Evolutionary conservation across 192 early-diverging fungal genomes (phyloP).

Genomic region (Rhizophagus sp.): DNA sequence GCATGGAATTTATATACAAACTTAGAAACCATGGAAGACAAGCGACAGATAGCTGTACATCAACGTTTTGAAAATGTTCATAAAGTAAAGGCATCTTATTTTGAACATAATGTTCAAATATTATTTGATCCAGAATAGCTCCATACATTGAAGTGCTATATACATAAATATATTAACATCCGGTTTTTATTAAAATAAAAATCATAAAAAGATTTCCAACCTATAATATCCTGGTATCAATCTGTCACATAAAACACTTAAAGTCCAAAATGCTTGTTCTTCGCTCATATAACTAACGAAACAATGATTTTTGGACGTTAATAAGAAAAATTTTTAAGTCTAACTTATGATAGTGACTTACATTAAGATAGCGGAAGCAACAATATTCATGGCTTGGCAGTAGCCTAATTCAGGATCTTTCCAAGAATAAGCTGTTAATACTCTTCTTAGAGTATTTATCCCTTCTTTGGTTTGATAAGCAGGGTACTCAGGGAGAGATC

Average conservation of each 20-base stretch:
- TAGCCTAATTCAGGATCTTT: slow-evolving; percentile 94
- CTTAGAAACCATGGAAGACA: slow-evolving; percentile 98
- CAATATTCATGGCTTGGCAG: slow-evolving; percentile 99
- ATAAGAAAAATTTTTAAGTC: not conserved
- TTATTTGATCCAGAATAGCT: slow-evolving; percentile 92
- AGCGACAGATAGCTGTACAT: slow-evolving; percentile 95
- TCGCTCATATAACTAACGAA: slow-evolving; percentile 77
- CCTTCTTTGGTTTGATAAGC: slow-evolving; percentile 92
- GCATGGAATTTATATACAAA: slow-evolving; percentile 96
- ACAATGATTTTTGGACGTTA: not conserved
- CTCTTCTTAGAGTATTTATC: slow-evolving; percentile 89
- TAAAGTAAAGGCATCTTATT: slow-evolving; percentile 91
- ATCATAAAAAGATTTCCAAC: slow-evolving; percentile 22
- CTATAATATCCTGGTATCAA: slow-evolving; percentile 94
- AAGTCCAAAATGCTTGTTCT: slow-evolving; percentile 97
- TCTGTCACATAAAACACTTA: slow-evolving; percentile 87
- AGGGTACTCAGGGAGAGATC: slow-evolving; percentile 90
- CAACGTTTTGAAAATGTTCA: slow-evolving; percentile 79
- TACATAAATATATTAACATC: not conserved
- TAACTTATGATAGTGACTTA: slow-evolving; percentile 32
- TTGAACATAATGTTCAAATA: slow-evolving; percentile 87
- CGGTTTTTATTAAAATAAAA: not conserved
- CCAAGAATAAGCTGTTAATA: slow-evolving; percentile 84
- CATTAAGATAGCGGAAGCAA: slow-evolving; percentile 91
- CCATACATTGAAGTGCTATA: slow-evolving; percentile 95